Evolutionary conservation across 2,329 filamentous ascomycete genomes (phyloP), one percentile per base, ranked within the genome.

Genomic region (Aureobasidium pullulans): DNA sequence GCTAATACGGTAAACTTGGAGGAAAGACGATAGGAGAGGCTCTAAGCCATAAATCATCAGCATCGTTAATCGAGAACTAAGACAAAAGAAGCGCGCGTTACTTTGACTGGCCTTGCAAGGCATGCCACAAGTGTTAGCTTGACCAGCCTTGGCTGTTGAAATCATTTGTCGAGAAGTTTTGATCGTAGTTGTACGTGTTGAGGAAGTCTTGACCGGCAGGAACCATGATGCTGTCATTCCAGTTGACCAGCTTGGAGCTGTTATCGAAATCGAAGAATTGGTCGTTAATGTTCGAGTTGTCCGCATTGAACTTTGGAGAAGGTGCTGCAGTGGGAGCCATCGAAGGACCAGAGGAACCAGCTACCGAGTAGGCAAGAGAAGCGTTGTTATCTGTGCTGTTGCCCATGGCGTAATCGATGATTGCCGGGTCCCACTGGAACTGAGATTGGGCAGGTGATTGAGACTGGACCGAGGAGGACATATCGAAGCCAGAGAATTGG

Each of bases 161-260:
- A 34, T 67, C 64, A 15, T 63, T 61, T 59, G 61, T 65, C 40
- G 66, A 52, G 49, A 68, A 72, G 57, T 68, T 65, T 34, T 68
- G 65, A 57, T 66, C 64, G 31, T 69, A 64, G 40, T 66, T 65
- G 60, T 67, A 69, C 3, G 66, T 57, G 31, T 64, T 62, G 36
- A 66, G 57, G 59, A 67, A 70, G 48, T 64, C 64, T 59, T 71
- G 68, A 43, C 64, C 65, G 28, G 68, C 65, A 3, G 70, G 64
- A 60, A 63, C 68, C 59, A 71, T 60, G 4, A 69, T 69, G 36
- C 68, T 67, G 57, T 71, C 69, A 19, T 64, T 66, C 70, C 70
- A 71, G 52, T 23, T 66, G 63, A 58, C 70, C n/a, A 42, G 57
- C 47, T 54, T 60, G 31, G 62, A 52, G 23, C 56, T 29, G 49